phyloP scores from a whole-genome alignment of 371 early-diverging fungal species.

The Rhizomucor pusillus region DNA sequence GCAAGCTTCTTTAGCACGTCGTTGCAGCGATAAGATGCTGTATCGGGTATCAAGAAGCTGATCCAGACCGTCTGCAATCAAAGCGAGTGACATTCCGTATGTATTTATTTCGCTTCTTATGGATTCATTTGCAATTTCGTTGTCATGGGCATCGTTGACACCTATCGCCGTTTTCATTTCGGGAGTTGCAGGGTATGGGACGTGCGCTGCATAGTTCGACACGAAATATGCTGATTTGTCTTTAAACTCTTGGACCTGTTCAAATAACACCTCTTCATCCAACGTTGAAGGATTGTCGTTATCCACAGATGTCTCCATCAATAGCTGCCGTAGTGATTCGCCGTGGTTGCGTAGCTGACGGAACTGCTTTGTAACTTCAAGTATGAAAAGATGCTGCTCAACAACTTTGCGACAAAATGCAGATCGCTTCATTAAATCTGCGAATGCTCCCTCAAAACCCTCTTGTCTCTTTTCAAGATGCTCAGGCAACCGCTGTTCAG shows the following conservation, averaged over 20 bases:
- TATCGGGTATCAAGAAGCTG: constrained; percentile 37
- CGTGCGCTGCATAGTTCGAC: constrained; percentile 25
- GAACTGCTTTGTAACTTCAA: constrained; percentile 32
- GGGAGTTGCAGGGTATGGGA: constrained; percentile 39
- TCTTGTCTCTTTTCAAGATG: constrained; percentile 43
- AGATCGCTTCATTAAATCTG: constrained; percentile 43
- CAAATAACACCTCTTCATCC: constrained; percentile 21
- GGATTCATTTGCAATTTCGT: constrained; percentile 33
- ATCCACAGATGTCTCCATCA: constrained; percentile 12
- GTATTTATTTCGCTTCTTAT: constrained; percentile 32
- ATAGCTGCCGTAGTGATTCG: constrained; percentile 26
- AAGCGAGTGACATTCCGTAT: constrained; percentile 38
- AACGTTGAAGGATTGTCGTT: constrained; percentile 4
- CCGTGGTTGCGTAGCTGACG: constrained; percentile 32
- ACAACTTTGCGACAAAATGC: constrained; percentile 42
- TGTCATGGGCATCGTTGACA: constrained; percentile 26
- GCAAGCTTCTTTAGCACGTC: constrained; percentile 31
- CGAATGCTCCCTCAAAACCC: constrained; percentile 44
- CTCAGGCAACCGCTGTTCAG: constrained; percentile 24
- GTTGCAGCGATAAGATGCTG: constrained; percentile 33
- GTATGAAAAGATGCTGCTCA: constrained; percentile 39
- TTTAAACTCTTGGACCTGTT: constrained; percentile 27
- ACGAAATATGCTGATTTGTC: constrained; percentile 39
- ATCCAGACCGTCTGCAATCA: constrained; percentile 42
- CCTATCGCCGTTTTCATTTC: constrained; percentile 41